Evolutionary conservation across 768 basidiomycete species (phyloP).

Genomic region (Kwoniella sp.): DNA sequence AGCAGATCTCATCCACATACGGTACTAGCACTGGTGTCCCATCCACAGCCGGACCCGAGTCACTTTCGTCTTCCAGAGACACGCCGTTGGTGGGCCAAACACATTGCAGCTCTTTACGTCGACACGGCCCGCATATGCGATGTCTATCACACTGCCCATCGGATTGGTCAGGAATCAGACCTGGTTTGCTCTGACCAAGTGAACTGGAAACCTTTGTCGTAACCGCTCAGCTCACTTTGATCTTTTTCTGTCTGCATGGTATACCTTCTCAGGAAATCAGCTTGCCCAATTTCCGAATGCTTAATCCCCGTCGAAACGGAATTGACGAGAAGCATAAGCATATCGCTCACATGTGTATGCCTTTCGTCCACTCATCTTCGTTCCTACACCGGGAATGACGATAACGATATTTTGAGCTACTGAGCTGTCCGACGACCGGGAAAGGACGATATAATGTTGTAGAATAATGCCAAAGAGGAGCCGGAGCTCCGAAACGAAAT

Average conservation of each 20-base stretch:
- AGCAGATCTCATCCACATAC: no score
- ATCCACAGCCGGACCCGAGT: not conserved
- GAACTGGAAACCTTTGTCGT: not conserved
- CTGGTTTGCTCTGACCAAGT: no score
- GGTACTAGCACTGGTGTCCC: no score
- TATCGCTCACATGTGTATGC: conserved; percentile 18
- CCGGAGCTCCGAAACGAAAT: not conserved
- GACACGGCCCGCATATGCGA: conserved; percentile 16
- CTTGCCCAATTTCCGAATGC: not conserved
- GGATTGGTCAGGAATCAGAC: not conserved
- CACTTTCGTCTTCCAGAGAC: conserved; percentile 1
- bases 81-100: conserved; percentile 19
- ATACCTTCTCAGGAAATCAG: conserved; percentile 4
- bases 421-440: not conserved
- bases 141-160: conserved; percentile 20
- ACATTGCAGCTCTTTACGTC: conserved; percentile 2
- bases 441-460: not conserved
- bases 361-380: conserved; percentile 12
- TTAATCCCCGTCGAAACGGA: not conserved
- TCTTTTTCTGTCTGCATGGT: conserved; percentile 16
- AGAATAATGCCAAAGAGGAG: not conserved
- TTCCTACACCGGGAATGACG: not conserved
- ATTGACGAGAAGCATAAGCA: not conserved
- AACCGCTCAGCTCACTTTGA: conserved; percentile 9
- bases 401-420: no score